Percentiles rank a stretch among this genome's conserved stretches.
phyloP scores from a whole-genome alignment of 768 basidiomycete genomes.

The Naganishia friedmannii region DNA sequence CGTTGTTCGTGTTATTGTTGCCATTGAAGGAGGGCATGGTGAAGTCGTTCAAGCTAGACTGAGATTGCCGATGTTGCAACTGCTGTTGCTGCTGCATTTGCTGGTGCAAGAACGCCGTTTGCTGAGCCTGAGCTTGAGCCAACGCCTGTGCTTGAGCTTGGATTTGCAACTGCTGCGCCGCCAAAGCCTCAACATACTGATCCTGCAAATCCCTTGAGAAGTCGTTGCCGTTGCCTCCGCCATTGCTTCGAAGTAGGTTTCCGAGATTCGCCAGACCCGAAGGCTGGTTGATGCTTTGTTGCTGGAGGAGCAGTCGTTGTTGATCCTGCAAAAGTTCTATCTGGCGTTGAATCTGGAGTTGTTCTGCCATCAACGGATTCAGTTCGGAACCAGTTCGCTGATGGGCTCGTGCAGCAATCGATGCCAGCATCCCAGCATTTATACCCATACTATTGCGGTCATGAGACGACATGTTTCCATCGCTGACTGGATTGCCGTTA shows the following conservation, averaged over 20 bases:
- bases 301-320: constrained; percentile 49
- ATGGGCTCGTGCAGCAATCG: constrained; percentile 51
- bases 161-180: constrained; percentile 26
- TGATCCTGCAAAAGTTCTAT: constrained; percentile 52
- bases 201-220: constrained; percentile 26
- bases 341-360: constrained; percentile 50
- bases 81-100: constrained; percentile 22
- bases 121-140: constrained; percentile 22
- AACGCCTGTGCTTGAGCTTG: constrained; percentile 26
- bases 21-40: constrained; percentile 13
- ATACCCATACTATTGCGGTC: constrained; percentile 29
- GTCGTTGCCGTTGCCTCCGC: constrained; percentile 6
- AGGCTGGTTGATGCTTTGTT: constrained; percentile 28
- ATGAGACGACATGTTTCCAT: constrained; percentile 55
- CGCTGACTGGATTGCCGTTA: constrained; percentile 37
- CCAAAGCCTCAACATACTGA: constrained; percentile 27
- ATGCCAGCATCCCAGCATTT: constrained; percentile 48
- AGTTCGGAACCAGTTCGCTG: constrained; percentile 63
- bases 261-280: constrained; percentile 6
- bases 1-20: constrained; percentile 1
- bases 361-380: constrained; percentile 52
- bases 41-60: constrained; percentile 27
- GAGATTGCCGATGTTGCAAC: constrained; percentile 1
- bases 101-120: constrained; percentile 9
- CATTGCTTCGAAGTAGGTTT: constrained; percentile 3